A percentile compares a stretch with the other conserved stretches of the same genome.
Conservation (phyloP, 495 filamentous ascomycete genomes). For the Aspergillus baeticus region DNA sequence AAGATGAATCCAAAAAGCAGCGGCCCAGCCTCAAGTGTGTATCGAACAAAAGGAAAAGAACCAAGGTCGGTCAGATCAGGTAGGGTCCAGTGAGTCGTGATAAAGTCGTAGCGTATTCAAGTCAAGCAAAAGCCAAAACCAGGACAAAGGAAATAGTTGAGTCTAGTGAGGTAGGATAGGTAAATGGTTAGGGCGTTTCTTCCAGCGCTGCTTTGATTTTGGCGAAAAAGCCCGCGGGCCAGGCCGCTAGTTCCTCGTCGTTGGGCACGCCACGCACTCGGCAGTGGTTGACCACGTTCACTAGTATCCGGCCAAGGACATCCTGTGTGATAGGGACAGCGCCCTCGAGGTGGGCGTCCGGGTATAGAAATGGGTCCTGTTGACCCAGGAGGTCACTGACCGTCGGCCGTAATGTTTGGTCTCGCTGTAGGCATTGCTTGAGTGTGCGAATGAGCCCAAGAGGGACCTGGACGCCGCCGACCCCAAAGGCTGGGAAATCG, state of each 20-base stretch:
- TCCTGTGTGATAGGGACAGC: conserved; percentile 74
- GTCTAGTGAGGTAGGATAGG: conserved; percentile 5
- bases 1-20: conserved; percentile 5
- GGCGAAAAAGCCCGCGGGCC: conserved; percentile 66
- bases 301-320: conserved; percentile 70
- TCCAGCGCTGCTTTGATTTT: conserved; percentile 64
- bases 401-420: conserved; percentile 73
- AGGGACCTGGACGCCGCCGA: conserved; percentile 73
- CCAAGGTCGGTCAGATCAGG: conserved; percentile 13
- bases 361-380: conserved; percentile 79
- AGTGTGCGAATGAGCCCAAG: conserved; percentile 68
- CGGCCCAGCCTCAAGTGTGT: conserved; percentile 4
- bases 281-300: conserved; percentile 74
- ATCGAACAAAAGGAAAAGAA: conserved; percentile 19
- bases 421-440: conserved; percentile 75
- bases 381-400: conserved; percentile 70
- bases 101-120: conserved; percentile 15
- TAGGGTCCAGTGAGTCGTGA: conserved; percentile 15
- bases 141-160: conserved; percentile 19
- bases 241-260: conserved; percentile 67
- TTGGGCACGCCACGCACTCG: conserved; percentile 63
- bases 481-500: conserved; percentile 72
- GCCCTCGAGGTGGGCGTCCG: conserved; percentile 60
- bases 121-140: conserved; percentile 12
- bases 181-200: conserved; percentile 37